Conservation (phyloP, 2,329 filamentous ascomycete genomes). For the Davidsoniella australis region DNA sequence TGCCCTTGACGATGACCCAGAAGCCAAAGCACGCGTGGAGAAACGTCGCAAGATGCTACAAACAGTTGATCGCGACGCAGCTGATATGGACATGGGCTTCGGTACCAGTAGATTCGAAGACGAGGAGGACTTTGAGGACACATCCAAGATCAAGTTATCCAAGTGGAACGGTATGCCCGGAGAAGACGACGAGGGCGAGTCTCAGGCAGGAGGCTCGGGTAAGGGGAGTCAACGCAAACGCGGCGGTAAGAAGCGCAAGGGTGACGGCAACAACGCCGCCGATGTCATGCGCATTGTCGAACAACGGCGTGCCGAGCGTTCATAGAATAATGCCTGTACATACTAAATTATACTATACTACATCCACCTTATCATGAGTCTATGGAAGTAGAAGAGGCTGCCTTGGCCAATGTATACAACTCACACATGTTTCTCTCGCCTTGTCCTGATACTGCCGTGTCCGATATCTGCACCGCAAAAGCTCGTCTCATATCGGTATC, state of each 20-base stretch:
- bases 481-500: no score
- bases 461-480: no score
- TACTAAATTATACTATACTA: background rate
- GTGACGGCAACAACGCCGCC: constrained; percentile 58
- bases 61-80: constrained; percentile 59
- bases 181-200: constrained; percentile 28
- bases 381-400: no score
- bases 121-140: constrained; percentile 58
- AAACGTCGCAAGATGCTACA: constrained; percentile 60
- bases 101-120: constrained; percentile 76
- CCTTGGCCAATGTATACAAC: no score
- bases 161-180: constrained; percentile 38
- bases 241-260: constrained; percentile 58
- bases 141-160: constrained; percentile 46
- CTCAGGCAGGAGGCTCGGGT: constrained; percentile 21
- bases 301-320: constrained; percentile 20
- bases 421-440: no score
- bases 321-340: background rate
- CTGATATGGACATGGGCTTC: constrained; percentile 90
- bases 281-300: constrained; percentile 73
- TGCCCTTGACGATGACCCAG: constrained; percentile 24
- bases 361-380: no score
- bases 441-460: no score
- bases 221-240: constrained; percentile 41
- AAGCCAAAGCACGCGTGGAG: constrained; percentile 41